These are phyloP conservation scores for Echinosophora koreensis DNA, from an alignment of 306 rosid genomes.

Conservation along the genomic window DNA sequence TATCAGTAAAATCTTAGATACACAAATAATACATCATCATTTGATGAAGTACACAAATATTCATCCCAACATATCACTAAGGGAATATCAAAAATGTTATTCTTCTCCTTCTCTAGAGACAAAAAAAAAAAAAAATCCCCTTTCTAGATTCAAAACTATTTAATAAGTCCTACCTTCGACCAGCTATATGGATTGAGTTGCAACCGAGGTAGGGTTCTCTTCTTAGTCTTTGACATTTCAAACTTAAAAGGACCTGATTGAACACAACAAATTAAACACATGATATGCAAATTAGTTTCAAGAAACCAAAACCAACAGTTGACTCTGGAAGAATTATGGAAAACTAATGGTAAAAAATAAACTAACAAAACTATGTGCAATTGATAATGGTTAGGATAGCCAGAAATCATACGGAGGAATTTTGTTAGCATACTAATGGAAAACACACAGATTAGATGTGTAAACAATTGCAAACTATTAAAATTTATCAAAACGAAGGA, in stretches of 20 bases:
- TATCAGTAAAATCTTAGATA: slow-evolving; percentile 7
- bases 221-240: slow-evolving; percentile 50
- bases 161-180: slow-evolving; percentile 63
- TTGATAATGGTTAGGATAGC: neutral
- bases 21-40: neutral
- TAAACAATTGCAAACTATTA: neutral
- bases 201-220: slow-evolving; percentile 56
- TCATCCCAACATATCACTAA: neutral
- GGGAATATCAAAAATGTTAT: neutral
- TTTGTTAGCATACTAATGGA: no score
- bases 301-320: no score
- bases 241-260: slow-evolving; percentile 77
- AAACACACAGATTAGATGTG: no score
- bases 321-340: no score
- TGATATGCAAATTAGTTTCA: no score
- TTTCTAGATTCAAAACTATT: slow-evolving; percentile 1
- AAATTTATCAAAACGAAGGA: neutral
- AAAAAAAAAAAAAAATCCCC: no score
- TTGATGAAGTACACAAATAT: neutral
- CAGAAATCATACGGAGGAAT: no score
- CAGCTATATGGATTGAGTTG: slow-evolving; percentile 79
- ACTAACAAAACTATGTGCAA: neutral
- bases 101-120: neutral
- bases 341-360: neutral
- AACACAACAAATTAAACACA: neutral